phyloP scores from a whole-genome alignment of 2,329 filamentous ascomycete genomes.

The Claviceps digitariae region DNA sequence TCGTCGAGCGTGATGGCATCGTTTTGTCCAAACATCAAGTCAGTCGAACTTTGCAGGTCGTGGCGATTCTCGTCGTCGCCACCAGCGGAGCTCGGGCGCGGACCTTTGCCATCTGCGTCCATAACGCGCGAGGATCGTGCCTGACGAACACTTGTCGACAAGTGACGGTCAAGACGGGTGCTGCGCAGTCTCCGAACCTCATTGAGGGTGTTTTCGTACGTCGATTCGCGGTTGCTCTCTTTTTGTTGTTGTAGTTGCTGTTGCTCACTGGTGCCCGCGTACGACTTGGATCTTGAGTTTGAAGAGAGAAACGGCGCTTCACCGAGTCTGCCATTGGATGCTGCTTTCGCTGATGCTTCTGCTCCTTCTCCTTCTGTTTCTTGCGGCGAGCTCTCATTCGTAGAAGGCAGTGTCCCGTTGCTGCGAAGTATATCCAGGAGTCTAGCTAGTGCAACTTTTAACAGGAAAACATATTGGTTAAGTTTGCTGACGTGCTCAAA shows the following conservation, averaged over 20 bases:
- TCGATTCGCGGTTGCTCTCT: constrained; percentile 51
- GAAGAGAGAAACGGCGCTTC: constrained; percentile 35
- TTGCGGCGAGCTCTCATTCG: constrained; percentile 46
- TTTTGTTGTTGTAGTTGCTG: constrained; percentile 18
- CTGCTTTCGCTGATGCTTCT: not conserved
- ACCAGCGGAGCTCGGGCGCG: constrained; percentile 61
- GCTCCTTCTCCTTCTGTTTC: constrained; percentile 5
- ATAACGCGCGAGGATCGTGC: constrained; percentile 85
- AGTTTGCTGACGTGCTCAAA: constrained; percentile 73
- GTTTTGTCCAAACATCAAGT: constrained; percentile 77
- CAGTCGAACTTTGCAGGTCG: constrained; percentile 42
- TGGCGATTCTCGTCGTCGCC: constrained; percentile 38
- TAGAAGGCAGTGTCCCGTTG: constrained; percentile 66
- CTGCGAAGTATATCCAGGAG: constrained; percentile 75
- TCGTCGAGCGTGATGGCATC: constrained; percentile 91
- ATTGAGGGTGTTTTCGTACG: constrained; percentile 90
- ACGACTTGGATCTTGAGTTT: constrained; percentile 62
- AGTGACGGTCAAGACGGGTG: constrained; percentile 82
- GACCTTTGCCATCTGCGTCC: constrained; percentile 47
- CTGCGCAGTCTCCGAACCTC: constrained; percentile 87
- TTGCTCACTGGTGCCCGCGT: constrained; percentile 39
- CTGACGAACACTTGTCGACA: constrained; percentile 86
- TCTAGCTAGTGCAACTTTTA: constrained; percentile 81
- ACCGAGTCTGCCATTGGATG: constrained; percentile 4
- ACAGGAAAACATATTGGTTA: constrained; percentile 85